phyloP scores from a whole-genome alignment of 1,284 basidiomycete species.

The Sporisorium iseilematis-ciliati region DNA sequence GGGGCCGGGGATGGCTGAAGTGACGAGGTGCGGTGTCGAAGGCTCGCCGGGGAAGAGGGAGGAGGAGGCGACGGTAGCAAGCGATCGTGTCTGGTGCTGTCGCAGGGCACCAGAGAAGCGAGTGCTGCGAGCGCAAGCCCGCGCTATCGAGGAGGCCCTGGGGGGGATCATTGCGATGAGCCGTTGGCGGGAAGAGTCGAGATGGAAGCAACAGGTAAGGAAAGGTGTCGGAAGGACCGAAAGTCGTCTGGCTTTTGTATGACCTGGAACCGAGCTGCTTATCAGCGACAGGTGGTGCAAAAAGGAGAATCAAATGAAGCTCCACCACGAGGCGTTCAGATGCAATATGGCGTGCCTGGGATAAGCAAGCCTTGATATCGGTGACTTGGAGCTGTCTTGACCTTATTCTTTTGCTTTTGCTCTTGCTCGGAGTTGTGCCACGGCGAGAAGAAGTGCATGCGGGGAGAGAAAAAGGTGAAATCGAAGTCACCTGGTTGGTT shows the following conservation, averaged over 20 bases:
- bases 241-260: constrained; percentile 5
- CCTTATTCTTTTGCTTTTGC: too few relatives aligned
- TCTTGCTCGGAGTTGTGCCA: constrained; percentile 13
- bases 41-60: constrained; percentile 66
- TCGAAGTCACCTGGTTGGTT: constrained; percentile 17
- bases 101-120: constrained; percentile 5
- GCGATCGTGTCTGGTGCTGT: constrained; percentile 31
- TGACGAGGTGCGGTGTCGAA: constrained; percentile 48
- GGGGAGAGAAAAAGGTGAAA: background rate
- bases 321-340: background rate
- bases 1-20: constrained; percentile 67
- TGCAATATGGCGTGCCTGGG: too few relatives aligned
- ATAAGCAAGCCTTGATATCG: background rate
- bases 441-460: constrained; percentile 10
- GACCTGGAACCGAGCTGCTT: background rate
- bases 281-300: background rate
- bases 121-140: constrained; percentile 17
- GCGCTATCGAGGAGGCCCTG: constrained; percentile 17
- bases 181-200: too few relatives aligned
- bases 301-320: background rate
- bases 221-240: background rate
- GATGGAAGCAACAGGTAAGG: background rate
- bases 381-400: background rate
- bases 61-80: constrained; percentile 29
- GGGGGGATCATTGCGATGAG: constrained; percentile 24